Evolutionary conservation across 768 basidiomycete genomes (phyloP).

Genomic region (Pleurotus salmoneostramineus): DNA sequence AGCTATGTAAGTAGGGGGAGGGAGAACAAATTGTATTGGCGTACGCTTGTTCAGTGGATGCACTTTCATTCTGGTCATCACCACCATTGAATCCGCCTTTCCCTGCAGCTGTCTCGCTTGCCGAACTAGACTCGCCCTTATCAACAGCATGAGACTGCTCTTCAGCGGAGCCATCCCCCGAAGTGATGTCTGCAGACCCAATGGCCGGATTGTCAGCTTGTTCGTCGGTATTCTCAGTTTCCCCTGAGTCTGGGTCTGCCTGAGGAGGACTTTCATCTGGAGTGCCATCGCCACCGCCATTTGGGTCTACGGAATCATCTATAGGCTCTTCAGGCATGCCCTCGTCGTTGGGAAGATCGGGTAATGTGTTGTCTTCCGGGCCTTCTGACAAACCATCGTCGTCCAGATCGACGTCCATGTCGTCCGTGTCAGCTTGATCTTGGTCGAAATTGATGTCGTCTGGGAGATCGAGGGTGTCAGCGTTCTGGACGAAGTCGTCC

Average conservation of each 20-base stretch:
- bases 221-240: constrained; percentile 19
- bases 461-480: constrained; percentile 83
- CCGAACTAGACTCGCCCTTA: constrained; percentile 5
- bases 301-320: constrained; percentile 19
- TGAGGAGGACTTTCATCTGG: not conserved
- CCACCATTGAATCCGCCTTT: constrained; percentile 21
- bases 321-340: constrained; percentile 27
- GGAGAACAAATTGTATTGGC: not conserved
- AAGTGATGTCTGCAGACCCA: constrained; percentile 39
- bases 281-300: constrained; percentile 19
- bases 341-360: constrained; percentile 20
- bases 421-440: constrained; percentile 24
- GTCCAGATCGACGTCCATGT: constrained; percentile 26
- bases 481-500: constrained; percentile 75
- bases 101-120: constrained; percentile 21
- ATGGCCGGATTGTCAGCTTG: constrained; percentile 29
- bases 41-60: constrained; percentile 28
- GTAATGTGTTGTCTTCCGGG: constrained; percentile 7
- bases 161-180: constrained; percentile 36
- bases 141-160: constrained; percentile 3
- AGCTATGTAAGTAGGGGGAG: not conserved
- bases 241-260: constrained; percentile 19
- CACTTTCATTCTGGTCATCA: constrained; percentile 22
- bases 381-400: constrained; percentile 6
- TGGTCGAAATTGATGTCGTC: constrained; percentile 71